Conservation (phyloP, 495 filamentous ascomycete genomes). For the Terfezia claveryi region DNA sequence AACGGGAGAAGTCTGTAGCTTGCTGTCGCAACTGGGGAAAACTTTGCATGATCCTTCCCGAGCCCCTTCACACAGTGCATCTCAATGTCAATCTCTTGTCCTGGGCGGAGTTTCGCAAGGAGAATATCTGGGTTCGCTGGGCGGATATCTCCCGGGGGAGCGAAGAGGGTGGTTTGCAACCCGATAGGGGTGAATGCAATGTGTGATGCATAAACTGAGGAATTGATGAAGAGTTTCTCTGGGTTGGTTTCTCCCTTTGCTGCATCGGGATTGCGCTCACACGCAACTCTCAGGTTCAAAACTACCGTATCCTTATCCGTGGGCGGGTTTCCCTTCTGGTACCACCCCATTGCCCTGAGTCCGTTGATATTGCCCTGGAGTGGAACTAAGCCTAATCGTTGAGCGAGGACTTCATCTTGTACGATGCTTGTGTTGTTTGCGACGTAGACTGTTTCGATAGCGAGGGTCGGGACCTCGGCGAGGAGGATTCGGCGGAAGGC, state of each 20-base stretch:
- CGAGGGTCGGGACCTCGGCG: constrained; percentile 80
- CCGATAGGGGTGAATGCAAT: constrained; percentile 55
- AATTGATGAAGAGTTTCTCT: constrained; percentile 56
- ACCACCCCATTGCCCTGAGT: constrained; percentile 61
- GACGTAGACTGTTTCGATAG: constrained; percentile 79
- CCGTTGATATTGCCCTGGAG: constrained; percentile 56
- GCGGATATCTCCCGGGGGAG: constrained; percentile 37
- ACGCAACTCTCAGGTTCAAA: constrained; percentile 47
- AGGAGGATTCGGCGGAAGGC: constrained; percentile 95
- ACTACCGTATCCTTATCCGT: constrained; percentile 17
- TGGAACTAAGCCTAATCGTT: constrained; percentile 74
- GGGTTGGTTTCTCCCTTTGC: constrained; percentile 53
- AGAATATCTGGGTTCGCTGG: constrained; percentile 64
- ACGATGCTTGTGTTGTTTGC: constrained; percentile 92
- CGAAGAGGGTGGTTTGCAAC: constrained; percentile 47
- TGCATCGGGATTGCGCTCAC: constrained; percentile 52
- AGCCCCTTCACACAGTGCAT: constrained; percentile 86
- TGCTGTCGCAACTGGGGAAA: constrained; percentile 86
- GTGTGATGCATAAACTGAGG: constrained; percentile 69
- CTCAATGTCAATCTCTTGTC: constrained; percentile 60
- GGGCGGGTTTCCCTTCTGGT: constrained; percentile 22
- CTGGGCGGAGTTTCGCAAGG: constrained; percentile 81
- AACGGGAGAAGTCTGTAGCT: constrained; percentile 74
- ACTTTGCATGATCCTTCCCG: constrained; percentile 91
- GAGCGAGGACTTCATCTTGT: constrained; percentile 85